Conservation (phyloP, 1,284 basidiomycete species). For the Pyrrhoderma noxium region DNA sequence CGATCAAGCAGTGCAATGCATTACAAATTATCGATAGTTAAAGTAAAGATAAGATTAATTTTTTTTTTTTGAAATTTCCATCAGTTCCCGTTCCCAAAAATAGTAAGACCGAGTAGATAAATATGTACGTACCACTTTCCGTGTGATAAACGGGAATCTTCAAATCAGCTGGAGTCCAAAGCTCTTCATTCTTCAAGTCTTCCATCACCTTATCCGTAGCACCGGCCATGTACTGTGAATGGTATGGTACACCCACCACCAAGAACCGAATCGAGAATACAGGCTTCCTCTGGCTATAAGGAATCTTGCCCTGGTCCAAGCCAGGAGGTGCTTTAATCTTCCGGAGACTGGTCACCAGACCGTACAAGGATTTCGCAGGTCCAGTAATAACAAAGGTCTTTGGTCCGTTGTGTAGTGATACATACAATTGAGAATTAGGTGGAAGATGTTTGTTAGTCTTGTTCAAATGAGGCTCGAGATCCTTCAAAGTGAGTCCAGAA, state of each 20-base stretch:
- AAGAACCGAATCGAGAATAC: conserved; percentile 93
- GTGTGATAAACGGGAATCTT: conserved; percentile 88
- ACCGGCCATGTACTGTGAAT: conserved; percentile 79
- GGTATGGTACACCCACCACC: conserved; percentile 92
- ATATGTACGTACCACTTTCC: conserved; percentile 64
- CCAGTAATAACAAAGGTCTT: conserved; percentile 92
- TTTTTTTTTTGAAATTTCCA: too few relatives aligned
- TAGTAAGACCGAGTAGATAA: conserved; percentile 1
- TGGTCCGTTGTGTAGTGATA: conserved; percentile 91
- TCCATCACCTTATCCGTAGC: conserved; percentile 73
- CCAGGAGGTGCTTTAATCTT: conserved; percentile 85
- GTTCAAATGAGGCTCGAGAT: conserved; percentile 76
- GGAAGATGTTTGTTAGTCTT: conserved; percentile 87
- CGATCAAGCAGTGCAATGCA: conserved; percentile 17
- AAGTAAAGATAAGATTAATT: too few relatives aligned
- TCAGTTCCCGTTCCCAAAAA: too few relatives aligned
- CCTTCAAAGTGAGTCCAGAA: conserved; percentile 73
- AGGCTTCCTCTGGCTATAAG: conserved; percentile 91
- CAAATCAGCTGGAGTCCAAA: conserved; percentile 75
- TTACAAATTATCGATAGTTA: conserved; percentile 2
- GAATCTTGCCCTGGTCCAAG: conserved; percentile 88
- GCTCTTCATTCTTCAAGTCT: conserved; percentile 72
- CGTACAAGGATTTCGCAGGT: conserved; percentile 86
- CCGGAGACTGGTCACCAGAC: conserved; percentile 84
- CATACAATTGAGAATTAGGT: conserved; percentile 68